Percentiles rank a stretch among this genome's conserved stretches.
Evolutionary conservation across 2,329 filamentous ascomycete genomes (phyloP).

Genomic region (Calonectria henricotiae): DNA sequence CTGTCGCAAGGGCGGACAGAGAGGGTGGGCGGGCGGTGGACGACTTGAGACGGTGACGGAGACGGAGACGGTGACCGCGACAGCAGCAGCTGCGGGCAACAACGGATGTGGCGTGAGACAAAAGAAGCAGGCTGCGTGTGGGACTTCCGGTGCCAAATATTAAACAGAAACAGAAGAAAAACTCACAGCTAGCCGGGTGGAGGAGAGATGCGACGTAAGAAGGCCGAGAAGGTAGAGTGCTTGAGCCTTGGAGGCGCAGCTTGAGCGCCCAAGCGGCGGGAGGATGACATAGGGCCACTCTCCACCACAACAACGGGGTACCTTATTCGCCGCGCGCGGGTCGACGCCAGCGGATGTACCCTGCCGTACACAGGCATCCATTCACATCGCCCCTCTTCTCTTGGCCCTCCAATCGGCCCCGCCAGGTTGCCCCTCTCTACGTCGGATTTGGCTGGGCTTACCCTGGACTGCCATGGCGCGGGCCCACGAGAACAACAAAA

Average conservation of each 20-base stretch:
- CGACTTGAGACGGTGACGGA: slow-evolving; percentile 12
- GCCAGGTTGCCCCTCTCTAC: slow-evolving; percentile 54
- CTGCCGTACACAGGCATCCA: slow-evolving; percentile 24
- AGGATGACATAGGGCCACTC: slow-evolving; percentile 48
- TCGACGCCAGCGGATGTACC: slow-evolving; percentile 27
- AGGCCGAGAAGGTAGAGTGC: slow-evolving; percentile 43
- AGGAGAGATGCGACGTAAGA: slow-evolving; percentile 48
- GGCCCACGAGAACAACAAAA: slow-evolving; percentile 38
- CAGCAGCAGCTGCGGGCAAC: slow-evolving; percentile 4
- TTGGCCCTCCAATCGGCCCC: slow-evolving; percentile 43
- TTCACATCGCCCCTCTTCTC: slow-evolving; percentile 37
- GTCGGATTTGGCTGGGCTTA: slow-evolving; percentile 36
- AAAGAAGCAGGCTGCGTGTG: slow-evolving; percentile 31
- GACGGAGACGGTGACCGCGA: background rate
- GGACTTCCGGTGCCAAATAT: slow-evolving; percentile 32
- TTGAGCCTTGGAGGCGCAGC: slow-evolving; percentile 49
- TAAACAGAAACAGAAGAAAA: slow-evolving; percentile 39
- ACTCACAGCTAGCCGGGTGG: slow-evolving; percentile 39
- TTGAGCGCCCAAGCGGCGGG: slow-evolving; percentile 43
- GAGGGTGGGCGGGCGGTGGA: slow-evolving; percentile 38
- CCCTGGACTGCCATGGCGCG: slow-evolving; percentile 33
- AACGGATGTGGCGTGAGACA: slow-evolving; percentile 12
- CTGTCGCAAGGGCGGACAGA: slow-evolving; percentile 46
- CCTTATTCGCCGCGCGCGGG: slow-evolving; percentile 27
- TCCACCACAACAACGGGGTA: slow-evolving; percentile 30